Base-by-base conservation (phyloP, 805 yeast species). In the Candida hispaniensis region DNA sequence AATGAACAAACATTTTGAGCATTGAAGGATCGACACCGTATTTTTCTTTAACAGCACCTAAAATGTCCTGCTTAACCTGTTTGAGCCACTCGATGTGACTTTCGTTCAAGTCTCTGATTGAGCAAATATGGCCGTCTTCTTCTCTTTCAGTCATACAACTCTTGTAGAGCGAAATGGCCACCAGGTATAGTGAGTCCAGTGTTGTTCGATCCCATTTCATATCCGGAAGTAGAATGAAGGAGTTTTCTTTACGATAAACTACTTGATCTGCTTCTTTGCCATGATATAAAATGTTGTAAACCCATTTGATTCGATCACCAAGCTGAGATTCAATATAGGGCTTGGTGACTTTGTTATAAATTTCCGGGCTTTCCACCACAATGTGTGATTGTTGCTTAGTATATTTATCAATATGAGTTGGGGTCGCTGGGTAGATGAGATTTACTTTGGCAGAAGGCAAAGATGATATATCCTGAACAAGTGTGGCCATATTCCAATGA, bases 171-270 rank as follows among this genome's bases (percentile, higher is more conserved):
- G 78, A 86, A 41, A 88, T 75, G 6, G 80, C 79, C 34, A 81
- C 75, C 45, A 88, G 58, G 52, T 91, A 85, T 38, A 91, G 58
- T 3, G 88, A 56, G 15, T 73, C 81, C 51, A 77, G 45, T 17
- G 73, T 72, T 32, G 65, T 59, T 3, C 79, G 75, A 52, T 88
- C 95, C 98, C 98, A 91, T 53, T 86, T 86, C 93, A 88, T 81
- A 56, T 88, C 96, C 0, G 97, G 97, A 25, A 86, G 62, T 28
- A 91, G 57, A 4, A 85, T 72, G 49, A 80, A 82, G 8, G 56
- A 49, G 13, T 70, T 69, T 18, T 72, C 69, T 43, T 82, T 78
- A 33, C 77, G 73, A 46, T 64, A 67, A 2, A 85, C 64, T n/a
- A 88, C 73, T 13, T 82, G 59, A 19, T 86, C 96, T 0, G 82